Conservation (phyloP, 108 stramenopile genomes). For the Nitzschia sp. region DNA sequence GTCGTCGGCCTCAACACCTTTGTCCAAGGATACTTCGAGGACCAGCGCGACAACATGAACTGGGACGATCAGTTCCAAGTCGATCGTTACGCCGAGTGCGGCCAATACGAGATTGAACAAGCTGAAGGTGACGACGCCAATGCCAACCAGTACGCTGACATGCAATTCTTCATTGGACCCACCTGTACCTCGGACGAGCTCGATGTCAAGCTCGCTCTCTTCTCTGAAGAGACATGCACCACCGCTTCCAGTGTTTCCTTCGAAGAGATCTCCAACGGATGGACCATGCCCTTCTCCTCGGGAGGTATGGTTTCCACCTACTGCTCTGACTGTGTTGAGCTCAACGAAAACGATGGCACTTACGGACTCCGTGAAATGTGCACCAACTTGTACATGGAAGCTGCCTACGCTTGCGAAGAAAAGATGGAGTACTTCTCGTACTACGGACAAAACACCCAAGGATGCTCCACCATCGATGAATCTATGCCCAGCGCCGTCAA, state of each 20-base stretch:
- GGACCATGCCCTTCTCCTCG: constrained; percentile 33
- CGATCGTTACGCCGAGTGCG: constrained; percentile 32
- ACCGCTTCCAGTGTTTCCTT: constrained; percentile 13
- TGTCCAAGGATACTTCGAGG: constrained; percentile 33
- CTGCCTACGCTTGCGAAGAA: constrained; percentile 23
- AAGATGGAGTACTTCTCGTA: constrained; percentile 15
- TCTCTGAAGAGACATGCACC: constrained; percentile 32
- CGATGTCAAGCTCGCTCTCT: constrained; percentile 32
- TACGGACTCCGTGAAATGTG: constrained; percentile 30
- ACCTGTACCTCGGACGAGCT: constrained; percentile 31
- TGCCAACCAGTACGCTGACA: background rate
- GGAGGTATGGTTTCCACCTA: constrained; percentile 40
- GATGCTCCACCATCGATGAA: constrained; percentile 22
- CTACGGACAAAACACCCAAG: constrained; percentile 34
- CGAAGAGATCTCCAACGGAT: constrained; percentile 36
- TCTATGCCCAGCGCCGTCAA: background rate
- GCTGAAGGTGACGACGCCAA: constrained; percentile 18
- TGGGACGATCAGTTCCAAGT: constrained; percentile 38
- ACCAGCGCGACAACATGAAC: constrained; percentile 44
- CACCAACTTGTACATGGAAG: constrained; percentile 21
- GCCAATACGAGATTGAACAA: constrained; percentile 19
- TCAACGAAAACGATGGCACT: constrained; percentile 24
- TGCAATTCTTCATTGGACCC: constrained; percentile 41
- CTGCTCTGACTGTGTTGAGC: constrained; percentile 26
- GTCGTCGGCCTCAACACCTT: constrained; percentile 33